Percentiles rank a stretch among this genome's conserved stretches.
Conservation (phyloP, 805 yeast species). For the Candida broadrunensis region DNA sequence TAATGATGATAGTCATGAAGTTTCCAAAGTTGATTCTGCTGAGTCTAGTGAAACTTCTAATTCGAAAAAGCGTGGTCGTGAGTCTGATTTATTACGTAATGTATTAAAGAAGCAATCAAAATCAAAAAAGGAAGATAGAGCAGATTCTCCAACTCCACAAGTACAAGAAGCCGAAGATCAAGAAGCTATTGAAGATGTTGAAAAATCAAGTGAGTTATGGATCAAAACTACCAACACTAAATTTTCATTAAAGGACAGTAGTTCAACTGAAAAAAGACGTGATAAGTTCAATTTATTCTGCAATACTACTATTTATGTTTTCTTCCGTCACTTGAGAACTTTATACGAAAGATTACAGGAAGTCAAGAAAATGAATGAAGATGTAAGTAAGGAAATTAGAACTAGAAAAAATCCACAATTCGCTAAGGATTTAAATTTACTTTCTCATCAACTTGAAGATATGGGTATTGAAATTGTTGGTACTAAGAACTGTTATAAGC, state of each 20-base stretch:
- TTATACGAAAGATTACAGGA: conserved; percentile 78
- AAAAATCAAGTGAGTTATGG: conserved; percentile 42
- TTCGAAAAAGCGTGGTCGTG: conserved; percentile 50
- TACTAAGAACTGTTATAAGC: conserved; percentile 63
- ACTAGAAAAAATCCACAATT: conserved; percentile 64
- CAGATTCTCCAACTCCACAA: conserved; percentile 24
- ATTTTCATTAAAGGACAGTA: conserved; percentile 24
- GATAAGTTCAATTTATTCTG: conserved; percentile 75
- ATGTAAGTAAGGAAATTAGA: conserved; percentile 70
- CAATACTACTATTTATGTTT: conserved; percentile 84
- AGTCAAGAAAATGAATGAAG: conserved; percentile 66
- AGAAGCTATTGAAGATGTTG: conserved; percentile 27
- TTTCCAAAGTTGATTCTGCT: conserved; percentile 12
- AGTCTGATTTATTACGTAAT: conserved; percentile 55
- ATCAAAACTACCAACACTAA: conserved; percentile 34
- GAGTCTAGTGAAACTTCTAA: conserved; percentile 13
- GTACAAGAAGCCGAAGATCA: conserved; percentile 31
- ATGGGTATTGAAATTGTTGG: conserved; percentile 74
- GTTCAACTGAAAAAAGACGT: conserved; percentile 34
- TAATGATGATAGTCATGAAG: conserved; percentile 12
- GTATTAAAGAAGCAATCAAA: conserved; percentile 54
- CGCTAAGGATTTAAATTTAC: conserved; percentile 81
- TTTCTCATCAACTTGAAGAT: conserved; percentile 77
- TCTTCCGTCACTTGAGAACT: conserved; percentile 81
- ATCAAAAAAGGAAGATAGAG: conserved; percentile 32